Conservation (phyloP, 2,329 filamentous ascomycete species). For the Cordyceps cateniannulata region DNA sequence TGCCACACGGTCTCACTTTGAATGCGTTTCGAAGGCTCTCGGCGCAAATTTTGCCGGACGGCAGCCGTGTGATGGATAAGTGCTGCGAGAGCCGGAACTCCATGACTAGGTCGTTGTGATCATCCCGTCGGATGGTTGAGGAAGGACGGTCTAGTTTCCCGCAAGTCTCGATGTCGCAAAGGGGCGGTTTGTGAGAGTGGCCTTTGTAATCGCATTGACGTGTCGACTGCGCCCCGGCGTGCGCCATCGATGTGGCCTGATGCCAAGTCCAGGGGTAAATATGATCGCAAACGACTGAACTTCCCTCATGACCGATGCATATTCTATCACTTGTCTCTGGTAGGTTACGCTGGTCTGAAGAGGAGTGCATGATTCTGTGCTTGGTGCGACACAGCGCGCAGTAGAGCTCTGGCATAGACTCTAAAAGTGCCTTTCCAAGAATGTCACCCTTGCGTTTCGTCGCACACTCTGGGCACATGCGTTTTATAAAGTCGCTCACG, state of each 20-base stretch:
- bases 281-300: neutral
- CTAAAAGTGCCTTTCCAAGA: neutral
- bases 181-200: neutral
- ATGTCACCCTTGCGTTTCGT: neutral
- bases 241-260: neutral
- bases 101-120: neutral
- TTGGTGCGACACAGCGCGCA: neutral
- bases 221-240: neutral
- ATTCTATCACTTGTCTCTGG: neutral
- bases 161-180: neutral
- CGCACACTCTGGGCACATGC: neutral
- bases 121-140: neutral
- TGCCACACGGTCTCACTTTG: neutral
- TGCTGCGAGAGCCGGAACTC: neutral
- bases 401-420: neutral
- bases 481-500: neutral
- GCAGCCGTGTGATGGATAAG: neutral
- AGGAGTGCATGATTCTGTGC: neutral
- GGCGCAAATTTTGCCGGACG: neutral
- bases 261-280: neutral
- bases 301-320: neutral
- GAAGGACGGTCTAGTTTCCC: neutral
- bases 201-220: neutral
- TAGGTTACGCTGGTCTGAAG: neutral
- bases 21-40: neutral